phyloP scores from a whole-genome alignment of 768 basidiomycete genomes.

The Phanerodontia chrysosporium region DNA sequence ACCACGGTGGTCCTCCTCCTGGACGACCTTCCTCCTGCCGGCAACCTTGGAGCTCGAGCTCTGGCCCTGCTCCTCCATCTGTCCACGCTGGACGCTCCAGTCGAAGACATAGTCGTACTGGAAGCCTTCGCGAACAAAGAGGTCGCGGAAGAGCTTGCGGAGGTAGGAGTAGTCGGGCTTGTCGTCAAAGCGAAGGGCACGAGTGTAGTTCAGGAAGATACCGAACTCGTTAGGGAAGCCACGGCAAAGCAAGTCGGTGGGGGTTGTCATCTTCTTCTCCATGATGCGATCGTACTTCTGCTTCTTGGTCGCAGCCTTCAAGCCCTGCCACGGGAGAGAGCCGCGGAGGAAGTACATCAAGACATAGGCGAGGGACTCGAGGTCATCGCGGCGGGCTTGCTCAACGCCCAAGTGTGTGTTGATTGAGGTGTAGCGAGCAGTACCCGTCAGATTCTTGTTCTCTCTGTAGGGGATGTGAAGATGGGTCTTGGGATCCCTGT shows the following conservation, averaged over 20 bases:
- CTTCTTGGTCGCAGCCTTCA: slow-evolving; percentile 99
- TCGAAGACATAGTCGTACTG: slow-evolving; percentile 99
- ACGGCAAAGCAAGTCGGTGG: slow-evolving; percentile 93
- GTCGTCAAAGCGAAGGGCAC: slow-evolving; percentile 98
- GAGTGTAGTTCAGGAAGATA: slow-evolving; percentile 98
- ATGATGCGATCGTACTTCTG: slow-evolving; percentile 99
- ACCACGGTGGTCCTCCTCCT: slow-evolving; percentile 78
- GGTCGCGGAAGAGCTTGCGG: slow-evolving; percentile 97
- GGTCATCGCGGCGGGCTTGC: slow-evolving; percentile 95
- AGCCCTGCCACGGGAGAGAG: slow-evolving; percentile 96
- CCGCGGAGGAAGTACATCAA: slow-evolving; percentile 99
- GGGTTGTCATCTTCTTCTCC: slow-evolving; percentile 99
- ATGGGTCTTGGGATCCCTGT: slow-evolving; percentile 99
- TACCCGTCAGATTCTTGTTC: slow-evolving; percentile 99
- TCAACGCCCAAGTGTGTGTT: slow-evolving; percentile 99
- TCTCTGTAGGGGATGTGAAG: slow-evolving; percentile 99
- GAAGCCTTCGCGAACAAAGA: slow-evolving; percentile 95
- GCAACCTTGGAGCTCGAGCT: slow-evolving; percentile 59
- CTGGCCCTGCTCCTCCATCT: slow-evolving; percentile 59
- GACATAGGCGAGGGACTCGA: slow-evolving; percentile 97
- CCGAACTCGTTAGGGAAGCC: slow-evolving; percentile 99
- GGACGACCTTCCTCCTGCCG: slow-evolving; percentile 74
- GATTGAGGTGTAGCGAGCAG: slow-evolving; percentile 98
- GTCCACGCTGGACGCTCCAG: slow-evolving; percentile 87
- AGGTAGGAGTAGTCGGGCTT: slow-evolving; percentile 99